Conservation (phyloP, 169 alveolate genomes). For the Theileria orientalis region DNA sequence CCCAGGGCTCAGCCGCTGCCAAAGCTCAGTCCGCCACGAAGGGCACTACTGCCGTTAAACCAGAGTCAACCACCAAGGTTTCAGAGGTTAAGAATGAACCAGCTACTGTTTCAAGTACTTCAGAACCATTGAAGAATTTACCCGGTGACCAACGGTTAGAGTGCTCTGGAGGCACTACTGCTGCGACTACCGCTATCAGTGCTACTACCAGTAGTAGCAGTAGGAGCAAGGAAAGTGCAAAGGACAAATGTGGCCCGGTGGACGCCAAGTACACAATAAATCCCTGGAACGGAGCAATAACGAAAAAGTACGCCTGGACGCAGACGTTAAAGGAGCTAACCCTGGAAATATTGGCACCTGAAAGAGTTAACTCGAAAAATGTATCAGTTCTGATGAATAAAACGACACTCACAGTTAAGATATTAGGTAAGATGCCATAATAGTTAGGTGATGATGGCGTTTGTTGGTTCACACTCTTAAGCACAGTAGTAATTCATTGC, state of each 20-base stretch:
- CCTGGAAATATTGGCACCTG: slow-evolving; percentile 53
- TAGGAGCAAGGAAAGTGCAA: neutral
- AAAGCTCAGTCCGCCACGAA: neutral
- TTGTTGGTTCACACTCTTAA: too few species aligned
- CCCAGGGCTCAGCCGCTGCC: neutral
- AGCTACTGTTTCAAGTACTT: neutral
- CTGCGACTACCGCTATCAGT: too few species aligned
- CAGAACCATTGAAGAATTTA: neutral
- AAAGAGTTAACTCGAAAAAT: slow-evolving; percentile 11
- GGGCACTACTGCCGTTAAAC: neutral
- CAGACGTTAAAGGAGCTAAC: slow-evolving; percentile 72
- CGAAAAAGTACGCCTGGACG: slow-evolving; percentile 71
- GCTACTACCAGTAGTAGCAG: too few species aligned
- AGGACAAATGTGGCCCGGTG: neutral
- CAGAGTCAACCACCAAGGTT: neutral
- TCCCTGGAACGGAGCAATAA: slow-evolving; percentile 74
- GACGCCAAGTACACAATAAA: slow-evolving; percentile 21
- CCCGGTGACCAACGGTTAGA: too few species aligned
- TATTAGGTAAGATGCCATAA: neutral
- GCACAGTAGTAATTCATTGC: too few species aligned
- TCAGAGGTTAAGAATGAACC: too few species aligned
- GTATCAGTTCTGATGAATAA: slow-evolving; percentile 19
- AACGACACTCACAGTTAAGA: neutral
- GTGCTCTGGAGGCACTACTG: too few species aligned
- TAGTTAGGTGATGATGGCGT: too few species aligned